These are phyloP conservation scores for Chimonanthus praecox DNA, from an alignment of 164 flowering plant genomes.

Conservation along the genomic window DNA sequence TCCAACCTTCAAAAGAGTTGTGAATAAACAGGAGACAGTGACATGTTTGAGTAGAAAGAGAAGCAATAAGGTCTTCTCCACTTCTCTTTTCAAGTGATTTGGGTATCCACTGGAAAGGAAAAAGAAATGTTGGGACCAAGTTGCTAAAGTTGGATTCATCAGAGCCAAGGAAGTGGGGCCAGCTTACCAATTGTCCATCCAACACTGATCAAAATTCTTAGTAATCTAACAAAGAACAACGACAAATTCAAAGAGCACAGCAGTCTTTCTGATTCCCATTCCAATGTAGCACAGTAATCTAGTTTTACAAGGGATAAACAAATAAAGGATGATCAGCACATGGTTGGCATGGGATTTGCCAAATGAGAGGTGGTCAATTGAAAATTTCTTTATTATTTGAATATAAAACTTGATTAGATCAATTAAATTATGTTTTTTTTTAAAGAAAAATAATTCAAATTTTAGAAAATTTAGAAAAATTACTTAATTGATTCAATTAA, in stretches of 20 bases:
- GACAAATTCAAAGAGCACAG: neutral
- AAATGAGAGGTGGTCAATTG: too few relatives aligned
- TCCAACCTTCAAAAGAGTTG: too few relatives aligned
- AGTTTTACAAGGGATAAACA: too few relatives aligned
- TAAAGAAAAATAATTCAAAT: too few relatives aligned
- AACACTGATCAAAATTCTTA: neutral
- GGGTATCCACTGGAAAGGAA: neutral
- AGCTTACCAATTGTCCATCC: neutral
- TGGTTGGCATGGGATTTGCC: too few relatives aligned
- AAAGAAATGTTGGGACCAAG: neutral
- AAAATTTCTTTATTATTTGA: too few relatives aligned
- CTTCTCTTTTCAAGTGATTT: neutral
- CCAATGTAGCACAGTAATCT: neutral
- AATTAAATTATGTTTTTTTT: too few relatives aligned
- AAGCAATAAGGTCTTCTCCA: neutral
- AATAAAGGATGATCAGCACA: too few relatives aligned
- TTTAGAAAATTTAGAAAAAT: too few relatives aligned
- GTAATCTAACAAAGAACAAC: neutral
- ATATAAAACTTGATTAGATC: too few relatives aligned
- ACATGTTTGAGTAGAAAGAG: neutral
- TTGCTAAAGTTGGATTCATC: neutral
- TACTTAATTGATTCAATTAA: too few relatives aligned
- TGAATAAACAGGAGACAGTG: too few relatives aligned
- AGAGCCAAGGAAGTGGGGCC: neutral
- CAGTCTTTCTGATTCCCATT: neutral